Conservation (phyloP, 176 grass and related monocot species). For the Bonia amplexicaulis region DNA sequence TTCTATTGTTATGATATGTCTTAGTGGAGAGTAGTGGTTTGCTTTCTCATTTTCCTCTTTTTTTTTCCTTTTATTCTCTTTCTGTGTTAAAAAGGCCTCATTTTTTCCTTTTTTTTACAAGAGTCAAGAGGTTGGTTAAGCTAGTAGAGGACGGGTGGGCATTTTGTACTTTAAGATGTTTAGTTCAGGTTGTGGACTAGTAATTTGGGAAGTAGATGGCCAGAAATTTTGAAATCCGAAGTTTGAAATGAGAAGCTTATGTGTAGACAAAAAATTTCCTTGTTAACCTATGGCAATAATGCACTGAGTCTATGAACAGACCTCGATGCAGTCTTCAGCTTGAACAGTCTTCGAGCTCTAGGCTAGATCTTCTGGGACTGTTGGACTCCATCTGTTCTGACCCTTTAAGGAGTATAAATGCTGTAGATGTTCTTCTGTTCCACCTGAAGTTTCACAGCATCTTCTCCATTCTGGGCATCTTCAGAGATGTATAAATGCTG, state of each 20-base stretch:
- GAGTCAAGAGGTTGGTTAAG: constrained; percentile 27
- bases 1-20: constrained; percentile 37
- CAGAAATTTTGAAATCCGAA: constrained; percentile 37
- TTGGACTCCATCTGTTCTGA: background rate
- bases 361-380: constrained; percentile 14
- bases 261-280: background rate
- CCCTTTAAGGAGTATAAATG: constrained; percentile 13
- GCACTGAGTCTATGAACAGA: constrained; percentile 18
- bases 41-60: constrained; percentile 4
- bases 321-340: constrained; percentile 27
- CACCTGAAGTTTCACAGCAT: constrained; percentile 9
- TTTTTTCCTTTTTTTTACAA: constrained; percentile 12
- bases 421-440: background rate
- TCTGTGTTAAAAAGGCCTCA: constrained; percentile 28
- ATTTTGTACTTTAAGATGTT: constrained; percentile 50
- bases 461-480: background rate
- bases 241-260: background rate
- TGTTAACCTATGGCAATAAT: background rate
- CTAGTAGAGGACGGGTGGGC: constrained; percentile 24
- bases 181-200: constrained; percentile 39
- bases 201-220: constrained; percentile 52
- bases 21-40: constrained; percentile 22
- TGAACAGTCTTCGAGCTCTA: constrained; percentile 20
- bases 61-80: constrained; percentile 9
- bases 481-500: background rate